phyloP scores from a whole-genome alignment of 495 filamentous ascomycete species.

The Trichoderma erinaceum region DNA sequence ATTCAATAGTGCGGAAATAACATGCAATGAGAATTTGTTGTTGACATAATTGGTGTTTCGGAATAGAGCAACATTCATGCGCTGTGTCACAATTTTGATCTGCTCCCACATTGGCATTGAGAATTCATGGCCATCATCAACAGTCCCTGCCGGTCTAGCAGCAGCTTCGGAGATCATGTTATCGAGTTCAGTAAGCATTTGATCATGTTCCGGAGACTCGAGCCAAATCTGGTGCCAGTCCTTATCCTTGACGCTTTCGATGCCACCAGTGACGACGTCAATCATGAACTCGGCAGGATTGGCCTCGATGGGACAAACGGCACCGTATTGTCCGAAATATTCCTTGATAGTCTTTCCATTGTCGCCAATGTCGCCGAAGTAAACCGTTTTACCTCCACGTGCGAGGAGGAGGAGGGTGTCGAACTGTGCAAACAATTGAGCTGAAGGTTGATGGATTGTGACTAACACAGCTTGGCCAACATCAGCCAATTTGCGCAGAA shows the following conservation, averaged over 20 bases:
- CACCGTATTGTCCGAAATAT: slow-evolving; percentile 57
- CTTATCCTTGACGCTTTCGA: slow-evolving; percentile 38
- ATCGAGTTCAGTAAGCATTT: slow-evolving; percentile 61
- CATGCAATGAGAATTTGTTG: slow-evolving; percentile 51
- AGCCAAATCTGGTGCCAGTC: slow-evolving; percentile 82
- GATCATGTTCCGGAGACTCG: slow-evolving; percentile 58
- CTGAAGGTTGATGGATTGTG: slow-evolving; percentile 70
- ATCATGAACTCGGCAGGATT: slow-evolving; percentile 86
- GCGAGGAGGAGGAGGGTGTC: slow-evolving; percentile 58
- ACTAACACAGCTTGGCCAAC: slow-evolving; percentile 77
- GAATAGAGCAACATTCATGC: slow-evolving; percentile 76
- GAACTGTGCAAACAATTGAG: slow-evolving; percentile 57
- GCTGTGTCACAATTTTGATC: slow-evolving; percentile 41
- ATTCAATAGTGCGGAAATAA: slow-evolving; percentile 60
- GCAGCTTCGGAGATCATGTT: slow-evolving; percentile 43
- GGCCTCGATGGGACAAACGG: slow-evolving; percentile 55
- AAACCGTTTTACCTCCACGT: slow-evolving; percentile 63
- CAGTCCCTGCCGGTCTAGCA: slow-evolving; percentile 31
- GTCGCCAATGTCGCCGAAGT: slow-evolving; percentile 56
- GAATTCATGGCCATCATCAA: slow-evolving; percentile 35
- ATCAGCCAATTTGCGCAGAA: slow-evolving; percentile 73
- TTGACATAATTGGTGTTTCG: slow-evolving; percentile 71
- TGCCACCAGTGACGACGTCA: slow-evolving; percentile 72
- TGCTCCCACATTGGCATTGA: slow-evolving; percentile 37
- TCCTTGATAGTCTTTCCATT: slow-evolving; percentile 40